Evolutionary conservation across 1,284 basidiomycete genomes (phyloP), one percentile per base, ranked within the genome.

Genomic region (Malassezia sp.): DNA sequence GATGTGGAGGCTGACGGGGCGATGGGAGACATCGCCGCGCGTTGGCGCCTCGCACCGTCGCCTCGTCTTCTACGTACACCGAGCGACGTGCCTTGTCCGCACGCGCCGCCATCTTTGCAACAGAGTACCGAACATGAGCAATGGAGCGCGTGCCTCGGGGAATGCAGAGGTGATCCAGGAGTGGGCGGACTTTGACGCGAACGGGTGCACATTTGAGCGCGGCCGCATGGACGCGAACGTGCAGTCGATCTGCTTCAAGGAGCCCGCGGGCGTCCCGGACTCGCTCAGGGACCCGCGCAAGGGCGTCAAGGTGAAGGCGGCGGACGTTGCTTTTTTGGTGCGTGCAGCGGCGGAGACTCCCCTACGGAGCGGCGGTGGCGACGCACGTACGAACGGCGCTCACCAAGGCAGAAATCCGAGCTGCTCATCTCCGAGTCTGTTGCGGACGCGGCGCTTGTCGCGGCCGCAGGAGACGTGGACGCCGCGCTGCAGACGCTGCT

Each of bases 111-210:
- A n/a, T n/a, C n/a, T n/a, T n/a, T n/a, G n/a, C n/a, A n/a, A n/a
- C n/a, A n/a, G 17, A 20, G 9, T 38, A 11, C 4, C 12, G 10
- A 38, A 38, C 9, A 48, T 48, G 39, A 33, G 26, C 14, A 7
- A 10, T 9, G 17, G 22, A n/a, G 38, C 30, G 12, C 8, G 28
- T 12, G 14, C 12, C n/a, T 15, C 28, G 17, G 10, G 18, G 14
- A n/a, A 49, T 23, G 24, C 48, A 5, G 52, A 65, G 53, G 61
- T 65, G 28, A 63, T 65, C 34, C 63, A 65, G 50, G 60, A 65
- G 35, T 65, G 63, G 63, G 59, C 57, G 35, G 63, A 65, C 48
- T 56, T 55, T 26, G 63, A 63, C 46, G 56, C 58, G 37, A 50
- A 50, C 23, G 59, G 63, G n/a, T 61, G 50, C 48, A 56, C 56